phyloP scores from a whole-genome alignment of 306 rosid genomes.

The Castanopsis chinensis region DNA sequence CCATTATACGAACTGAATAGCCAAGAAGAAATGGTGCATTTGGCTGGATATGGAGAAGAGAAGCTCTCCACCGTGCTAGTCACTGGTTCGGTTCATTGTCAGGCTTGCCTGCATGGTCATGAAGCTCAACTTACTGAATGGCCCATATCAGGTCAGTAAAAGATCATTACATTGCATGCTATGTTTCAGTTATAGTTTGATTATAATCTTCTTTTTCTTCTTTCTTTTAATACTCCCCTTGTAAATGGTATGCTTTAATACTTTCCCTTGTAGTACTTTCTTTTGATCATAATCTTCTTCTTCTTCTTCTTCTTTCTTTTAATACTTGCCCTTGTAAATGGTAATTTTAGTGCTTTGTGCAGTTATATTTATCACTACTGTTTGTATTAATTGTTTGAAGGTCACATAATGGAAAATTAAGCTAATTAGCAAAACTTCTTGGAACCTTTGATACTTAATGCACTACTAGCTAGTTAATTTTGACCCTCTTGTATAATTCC shows the following conservation, averaged over 20 bases:
- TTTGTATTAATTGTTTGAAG: too few relatives aligned
- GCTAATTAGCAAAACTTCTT: too few relatives aligned
- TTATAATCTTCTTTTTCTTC: not conserved
- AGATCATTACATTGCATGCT: not conserved
- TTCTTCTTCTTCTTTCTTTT: too few relatives aligned
- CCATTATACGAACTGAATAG: conserved; percentile 36
- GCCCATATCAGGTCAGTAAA: conserved; percentile 60
- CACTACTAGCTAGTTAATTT: not conserved
- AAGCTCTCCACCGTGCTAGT: conserved; percentile 88
- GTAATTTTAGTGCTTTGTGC: not conserved
- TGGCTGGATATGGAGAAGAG: conserved; percentile 94
- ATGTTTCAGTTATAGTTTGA: not conserved
- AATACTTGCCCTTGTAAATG: not conserved
- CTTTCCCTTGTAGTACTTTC: not conserved
- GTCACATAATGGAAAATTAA: too few relatives aligned
- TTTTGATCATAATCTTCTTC: not conserved
- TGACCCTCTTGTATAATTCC: not conserved
- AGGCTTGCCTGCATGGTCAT: conserved; percentile 34
- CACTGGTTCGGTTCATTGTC: conserved; percentile 72
- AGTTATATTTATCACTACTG: too few relatives aligned
- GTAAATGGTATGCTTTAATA: not conserved
- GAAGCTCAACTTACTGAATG: conserved; percentile 52
- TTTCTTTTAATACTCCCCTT: not conserved
- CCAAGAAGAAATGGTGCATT: conserved; percentile 59
- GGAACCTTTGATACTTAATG: too few relatives aligned